Evolutionary conservation across 106 monocot species (phyloP).

Genomic region (Hemerocallis citrina): DNA sequence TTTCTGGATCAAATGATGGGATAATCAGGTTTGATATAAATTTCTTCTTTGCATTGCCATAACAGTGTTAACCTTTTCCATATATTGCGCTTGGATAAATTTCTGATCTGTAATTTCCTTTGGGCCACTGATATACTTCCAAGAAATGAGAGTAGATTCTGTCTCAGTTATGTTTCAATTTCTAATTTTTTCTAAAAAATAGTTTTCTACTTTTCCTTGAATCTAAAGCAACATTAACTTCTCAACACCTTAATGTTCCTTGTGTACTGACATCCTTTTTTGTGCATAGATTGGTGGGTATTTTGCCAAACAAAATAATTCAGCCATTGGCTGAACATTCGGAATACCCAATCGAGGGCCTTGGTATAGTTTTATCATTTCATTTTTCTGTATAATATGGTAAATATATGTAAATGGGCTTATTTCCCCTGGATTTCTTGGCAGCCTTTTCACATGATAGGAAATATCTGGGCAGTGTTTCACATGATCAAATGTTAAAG

Average conservation of each 20-base stretch:
- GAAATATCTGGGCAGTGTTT: conserved; percentile 89
- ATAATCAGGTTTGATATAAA: conserved; percentile 56
- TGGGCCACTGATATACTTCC: too few relatives aligned
- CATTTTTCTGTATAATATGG: neutral
- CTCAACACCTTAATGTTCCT: neutral
- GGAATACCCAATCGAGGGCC: conserved; percentile 79
- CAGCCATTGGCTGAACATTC: conserved; percentile 90
- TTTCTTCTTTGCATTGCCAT: neutral
- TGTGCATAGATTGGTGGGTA: conserved; percentile 63
- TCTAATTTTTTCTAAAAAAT: too few relatives aligned
- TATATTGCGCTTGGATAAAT: neutral
- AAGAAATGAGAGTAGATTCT: too few relatives aligned
- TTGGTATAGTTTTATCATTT: conserved; percentile 38
- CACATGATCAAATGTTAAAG: conserved; percentile 92
- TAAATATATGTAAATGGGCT: neutral
- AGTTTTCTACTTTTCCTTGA: too few relatives aligned
- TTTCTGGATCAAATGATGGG: conserved; percentile 91
- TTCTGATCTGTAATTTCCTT: neutral
- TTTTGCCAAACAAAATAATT: conserved; percentile 85
- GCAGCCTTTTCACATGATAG: conserved; percentile 83
- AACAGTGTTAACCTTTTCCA: neutral
- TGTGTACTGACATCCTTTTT: neutral
- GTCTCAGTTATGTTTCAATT: too few relatives aligned
- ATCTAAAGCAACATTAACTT: too few relatives aligned
- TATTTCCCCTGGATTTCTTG: conserved; percentile 11